These are phyloP conservation scores for Xanthoconium purpureum DNA, from an alignment of 768 basidiomycete species.

Conservation along the genomic window DNA sequence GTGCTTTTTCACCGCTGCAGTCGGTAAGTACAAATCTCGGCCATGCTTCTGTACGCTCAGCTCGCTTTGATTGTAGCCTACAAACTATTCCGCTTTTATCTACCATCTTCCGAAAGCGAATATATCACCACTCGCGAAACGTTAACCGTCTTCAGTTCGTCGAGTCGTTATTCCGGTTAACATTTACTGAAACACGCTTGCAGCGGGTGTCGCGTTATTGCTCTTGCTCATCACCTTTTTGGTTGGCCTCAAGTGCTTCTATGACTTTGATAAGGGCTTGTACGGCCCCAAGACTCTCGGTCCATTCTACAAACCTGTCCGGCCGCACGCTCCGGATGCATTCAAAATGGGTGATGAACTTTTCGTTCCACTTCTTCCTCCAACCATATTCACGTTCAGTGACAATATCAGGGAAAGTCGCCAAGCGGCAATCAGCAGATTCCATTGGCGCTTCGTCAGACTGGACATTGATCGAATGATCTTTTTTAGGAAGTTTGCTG, in stretches of 20 bases:
- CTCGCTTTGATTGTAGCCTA: constrained; percentile 50
- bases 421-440: constrained; percentile 46
- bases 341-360: constrained; percentile 38
- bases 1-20: constrained; percentile 11
- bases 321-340: constrained; percentile 16
- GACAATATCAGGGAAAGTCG: constrained; percentile 44
- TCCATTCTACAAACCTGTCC: constrained; percentile 46
- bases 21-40: constrained; percentile 21
- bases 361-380: constrained; percentile 10
- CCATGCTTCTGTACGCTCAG: neutral
- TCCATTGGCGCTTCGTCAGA: constrained; percentile 42
- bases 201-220: constrained; percentile 75
- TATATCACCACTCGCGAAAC: constrained; percentile 80
- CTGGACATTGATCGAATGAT: constrained; percentile 77
- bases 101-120: constrained; percentile 48
- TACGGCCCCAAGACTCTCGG: constrained; percentile 68
- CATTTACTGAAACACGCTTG: neutral
- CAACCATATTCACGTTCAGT: constrained; percentile 41
- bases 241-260: constrained; percentile 75
- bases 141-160: constrained; percentile 76
- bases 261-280: constrained; percentile 79
- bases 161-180: neutral
- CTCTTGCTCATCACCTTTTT: constrained; percentile 69
- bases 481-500: neutral
- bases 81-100: constrained; percentile 80